Evolutionary conservation across 345 rosid species (phyloP), one percentile per base, ranked within the genome.

Genomic region (Passiflora organensis): DNA sequence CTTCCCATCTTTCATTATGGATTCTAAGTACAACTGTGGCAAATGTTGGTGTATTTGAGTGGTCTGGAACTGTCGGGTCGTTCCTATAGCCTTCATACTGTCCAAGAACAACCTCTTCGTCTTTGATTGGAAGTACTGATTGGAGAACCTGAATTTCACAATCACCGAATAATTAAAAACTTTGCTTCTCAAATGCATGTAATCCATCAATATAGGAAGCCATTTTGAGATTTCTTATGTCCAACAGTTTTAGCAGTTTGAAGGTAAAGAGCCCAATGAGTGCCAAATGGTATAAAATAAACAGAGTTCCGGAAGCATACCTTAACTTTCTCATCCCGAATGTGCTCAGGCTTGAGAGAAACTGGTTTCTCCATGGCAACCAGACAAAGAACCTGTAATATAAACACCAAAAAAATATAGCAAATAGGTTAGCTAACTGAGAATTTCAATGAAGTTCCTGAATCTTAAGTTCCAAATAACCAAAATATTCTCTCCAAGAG

Each of bases 1-100:
- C 99, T 82, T 93, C 99, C 99, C 99, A 93, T 83, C 99, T 80
- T 82, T 89, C 96, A 51, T 93, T 93, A 68, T 93, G 84, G 50
- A 93, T 86, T 42, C 77, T 89, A 43, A 93, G 86, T 63, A 93
- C 67, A 39, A 78, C 68, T 56, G 91, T 82, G 43, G 99, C 97
- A 76, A 93, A 93, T 0, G 96, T 91, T 57, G 98, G 96, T 53
- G 96, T 91, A 74, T 88, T 88, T 19, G 98, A 91, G 69, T 70
- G 67, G 59, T 86, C 80, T 18, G 99, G 99, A 69, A 89, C 97
- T 53, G 99, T 93, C 50, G 97, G 85, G 62, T 93, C 99, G 49
- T 93, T 91, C 56, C 66, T 85, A 59, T 93, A 93, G 48, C 97
- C 96, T 54, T 86, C 77, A 58, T 93, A 89, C 45, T 93, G 97